Conservation (phyloP, 2,329 filamentous ascomycete species). For the Amesomyces nigricolor region DNA sequence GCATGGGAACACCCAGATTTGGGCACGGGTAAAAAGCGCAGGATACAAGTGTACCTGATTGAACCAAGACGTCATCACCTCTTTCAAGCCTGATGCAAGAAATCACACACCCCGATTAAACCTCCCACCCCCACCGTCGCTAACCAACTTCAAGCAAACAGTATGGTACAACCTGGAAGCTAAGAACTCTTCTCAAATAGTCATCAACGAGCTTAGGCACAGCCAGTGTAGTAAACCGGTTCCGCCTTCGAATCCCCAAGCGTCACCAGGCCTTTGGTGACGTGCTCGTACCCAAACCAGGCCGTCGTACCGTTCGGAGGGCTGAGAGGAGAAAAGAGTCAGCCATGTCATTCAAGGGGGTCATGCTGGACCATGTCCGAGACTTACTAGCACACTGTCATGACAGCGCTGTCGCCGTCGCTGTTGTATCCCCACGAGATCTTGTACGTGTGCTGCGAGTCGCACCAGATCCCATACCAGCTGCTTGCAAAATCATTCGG, state of each 20-base stretch:
- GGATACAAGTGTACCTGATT: too few relatives aligned
- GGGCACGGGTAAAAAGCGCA: too few relatives aligned
- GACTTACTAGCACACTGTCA: conserved; percentile 20
- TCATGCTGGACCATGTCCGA: too few relatives aligned
- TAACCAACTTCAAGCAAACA: too few relatives aligned
- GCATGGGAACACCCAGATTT: too few relatives aligned
- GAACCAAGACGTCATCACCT: too few relatives aligned
- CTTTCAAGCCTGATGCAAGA: too few relatives aligned
- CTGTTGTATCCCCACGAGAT: conserved; percentile 24
- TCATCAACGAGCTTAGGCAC: not conserved
- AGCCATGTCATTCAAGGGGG: not conserved
- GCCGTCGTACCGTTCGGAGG: conserved; percentile 17
- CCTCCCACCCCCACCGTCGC: too few relatives aligned
- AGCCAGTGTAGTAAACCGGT: conserved; percentile 7
- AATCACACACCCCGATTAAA: too few relatives aligned
- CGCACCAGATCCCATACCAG: conserved; percentile 16
- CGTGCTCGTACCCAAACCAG: conserved; percentile 29
- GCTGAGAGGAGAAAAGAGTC: not conserved
- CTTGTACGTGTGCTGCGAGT: not conserved
- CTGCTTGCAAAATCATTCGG: not conserved
- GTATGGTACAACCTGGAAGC: too few relatives aligned
- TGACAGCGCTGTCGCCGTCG: conserved; percentile 19
- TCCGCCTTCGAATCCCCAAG: conserved; percentile 17
- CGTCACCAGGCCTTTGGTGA: conserved; percentile 17
- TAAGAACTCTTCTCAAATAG: too few relatives aligned